These are phyloP conservation scores for Mycena metata DNA, from an alignment of 768 basidiomycete genomes.

Conservation along the genomic window DNA sequence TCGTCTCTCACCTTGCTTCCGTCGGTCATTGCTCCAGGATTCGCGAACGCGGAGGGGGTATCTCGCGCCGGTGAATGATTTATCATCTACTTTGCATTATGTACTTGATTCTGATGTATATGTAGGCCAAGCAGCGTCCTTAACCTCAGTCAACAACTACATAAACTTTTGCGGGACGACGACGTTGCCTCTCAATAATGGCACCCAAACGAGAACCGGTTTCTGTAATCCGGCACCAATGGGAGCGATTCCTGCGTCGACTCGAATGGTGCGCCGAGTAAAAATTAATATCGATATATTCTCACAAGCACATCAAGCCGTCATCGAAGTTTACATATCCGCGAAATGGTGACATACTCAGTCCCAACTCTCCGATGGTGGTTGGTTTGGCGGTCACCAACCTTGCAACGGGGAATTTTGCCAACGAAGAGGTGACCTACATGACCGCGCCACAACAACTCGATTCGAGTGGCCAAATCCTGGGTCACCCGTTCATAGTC, in stretches of 20 bases:
- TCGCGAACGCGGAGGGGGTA: slow-evolving; percentile 50
- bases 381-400: slow-evolving; percentile 47
- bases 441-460: slow-evolving; percentile 64
- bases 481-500: slow-evolving; percentile 70
- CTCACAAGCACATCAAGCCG: slow-evolving; percentile 40
- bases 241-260: slow-evolving; percentile 38
- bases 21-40: slow-evolving; percentile 49
- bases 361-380: slow-evolving; percentile 51
- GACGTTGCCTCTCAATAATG: slow-evolving; percentile 59
- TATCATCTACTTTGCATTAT: background rate
- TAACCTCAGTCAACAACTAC: slow-evolving; percentile 69
- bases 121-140: slow-evolving; percentile 57
- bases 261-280: slow-evolving; percentile 23
- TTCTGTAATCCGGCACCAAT: slow-evolving; percentile 35
- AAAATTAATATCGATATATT: too few relatives aligned
- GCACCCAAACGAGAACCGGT: slow-evolving; percentile 47
- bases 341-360: slow-evolving; percentile 47
- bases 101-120: too few relatives aligned
- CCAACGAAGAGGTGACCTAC: slow-evolving; percentile 57
- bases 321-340: slow-evolving; percentile 52
- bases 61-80: slow-evolving; percentile 23
- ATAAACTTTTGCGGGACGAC: slow-evolving; percentile 64
- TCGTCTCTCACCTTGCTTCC: slow-evolving; percentile 46
- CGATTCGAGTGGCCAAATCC: slow-evolving; percentile 56
- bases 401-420: slow-evolving; percentile 55